Evolutionary conservation across 2,329 filamentous ascomycete genomes (phyloP).

Genomic region (Fusarium marasasianum): DNA sequence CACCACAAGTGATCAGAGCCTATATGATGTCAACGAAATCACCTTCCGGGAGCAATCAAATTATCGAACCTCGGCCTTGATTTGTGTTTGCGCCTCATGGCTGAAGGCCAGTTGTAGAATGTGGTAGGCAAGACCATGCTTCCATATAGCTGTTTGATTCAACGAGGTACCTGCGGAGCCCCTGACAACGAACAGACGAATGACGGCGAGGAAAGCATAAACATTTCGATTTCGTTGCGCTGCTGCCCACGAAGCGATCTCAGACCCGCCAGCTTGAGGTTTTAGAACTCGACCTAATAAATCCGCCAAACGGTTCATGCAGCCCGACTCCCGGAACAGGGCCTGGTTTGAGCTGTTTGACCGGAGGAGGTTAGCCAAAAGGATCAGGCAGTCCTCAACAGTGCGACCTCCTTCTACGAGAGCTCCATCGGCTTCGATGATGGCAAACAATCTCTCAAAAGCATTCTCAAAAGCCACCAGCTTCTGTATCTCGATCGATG

Average conservation of each 20-base stretch:
- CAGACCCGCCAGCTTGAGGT: slow-evolving; percentile 61
- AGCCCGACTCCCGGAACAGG: slow-evolving; percentile 90
- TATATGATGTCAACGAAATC: slow-evolving; percentile 47
- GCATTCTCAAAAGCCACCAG: slow-evolving; percentile 95
- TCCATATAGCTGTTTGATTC: slow-evolving; percentile 89
- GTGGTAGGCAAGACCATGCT: slow-evolving; percentile 80
- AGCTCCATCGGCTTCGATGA: slow-evolving; percentile 84
- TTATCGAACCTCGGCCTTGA: slow-evolving; percentile 77
- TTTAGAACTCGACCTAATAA: slow-evolving; percentile 71
- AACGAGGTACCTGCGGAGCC: slow-evolving; percentile 83
- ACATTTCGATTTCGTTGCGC: slow-evolving; percentile 87
- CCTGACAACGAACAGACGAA: slow-evolving; percentile 83
- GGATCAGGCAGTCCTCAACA: slow-evolving; percentile 91
- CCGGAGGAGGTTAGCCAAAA: slow-evolving; percentile 87
- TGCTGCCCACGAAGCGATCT: slow-evolving; percentile 78
- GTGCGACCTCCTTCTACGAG: slow-evolving; percentile 84
- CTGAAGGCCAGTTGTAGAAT: slow-evolving; percentile 86
- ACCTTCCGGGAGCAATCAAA: background rate
- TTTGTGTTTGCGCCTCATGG: slow-evolving; percentile 74
- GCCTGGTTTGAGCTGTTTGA: slow-evolving; percentile 93
- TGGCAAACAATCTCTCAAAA: slow-evolving; percentile 84
- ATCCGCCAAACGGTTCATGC: slow-evolving; percentile 75
- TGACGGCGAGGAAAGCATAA: slow-evolving; percentile 86
- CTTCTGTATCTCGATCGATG: slow-evolving; percentile 90
- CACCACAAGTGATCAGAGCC: slow-evolving; percentile 85